Conservation (phyloP, 495 filamentous ascomycete species). For the Aspergillus biplanus region DNA sequence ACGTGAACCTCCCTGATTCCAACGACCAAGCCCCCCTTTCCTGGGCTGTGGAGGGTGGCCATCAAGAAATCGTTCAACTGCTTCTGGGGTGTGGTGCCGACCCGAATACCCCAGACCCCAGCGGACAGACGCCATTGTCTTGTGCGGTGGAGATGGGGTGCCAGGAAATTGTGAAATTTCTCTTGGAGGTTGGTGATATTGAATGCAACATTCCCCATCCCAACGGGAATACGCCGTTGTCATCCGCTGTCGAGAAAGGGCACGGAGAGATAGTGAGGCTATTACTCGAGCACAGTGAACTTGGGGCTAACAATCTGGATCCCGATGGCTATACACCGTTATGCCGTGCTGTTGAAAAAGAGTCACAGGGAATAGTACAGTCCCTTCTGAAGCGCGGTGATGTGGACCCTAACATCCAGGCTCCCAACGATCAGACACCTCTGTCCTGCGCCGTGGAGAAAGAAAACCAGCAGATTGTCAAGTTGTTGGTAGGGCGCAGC, state of each 20-base stretch:
- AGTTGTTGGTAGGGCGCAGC: conserved; percentile 15
- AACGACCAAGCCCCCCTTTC: conserved; percentile 37
- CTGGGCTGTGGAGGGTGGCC: conserved; percentile 36
- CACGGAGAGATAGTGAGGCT: conserved; percentile 26
- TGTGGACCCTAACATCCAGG: conserved; percentile 15
- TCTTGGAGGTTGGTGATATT: conserved; percentile 21
- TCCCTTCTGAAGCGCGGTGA: conserved; percentile 26
- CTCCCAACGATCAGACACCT: conserved; percentile 18
- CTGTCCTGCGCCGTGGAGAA: conserved; percentile 14
- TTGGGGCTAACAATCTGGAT: conserved; percentile 25
- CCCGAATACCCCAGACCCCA: conserved; percentile 27
- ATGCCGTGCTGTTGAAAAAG: conserved; percentile 20
- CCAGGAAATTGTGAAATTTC: conserved; percentile 29
- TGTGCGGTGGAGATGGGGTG: conserved; percentile 24
- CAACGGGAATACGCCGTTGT: conserved; percentile 17
- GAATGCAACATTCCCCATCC: conserved; percentile 14
- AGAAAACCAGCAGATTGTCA: conserved; percentile 17
- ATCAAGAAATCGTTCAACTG: conserved; percentile 27
- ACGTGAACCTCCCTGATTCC: conserved; percentile 29
- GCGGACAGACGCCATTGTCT: conserved; percentile 37
- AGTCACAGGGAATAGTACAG: conserved; percentile 26
- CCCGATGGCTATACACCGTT: conserved; percentile 38
- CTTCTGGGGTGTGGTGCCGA: conserved; percentile 24
- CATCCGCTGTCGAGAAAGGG: conserved; percentile 15
- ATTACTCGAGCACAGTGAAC: conserved; percentile 26